phyloP scores from a whole-genome alignment of 257 asterid species.

The Solanum virginianum region DNA sequence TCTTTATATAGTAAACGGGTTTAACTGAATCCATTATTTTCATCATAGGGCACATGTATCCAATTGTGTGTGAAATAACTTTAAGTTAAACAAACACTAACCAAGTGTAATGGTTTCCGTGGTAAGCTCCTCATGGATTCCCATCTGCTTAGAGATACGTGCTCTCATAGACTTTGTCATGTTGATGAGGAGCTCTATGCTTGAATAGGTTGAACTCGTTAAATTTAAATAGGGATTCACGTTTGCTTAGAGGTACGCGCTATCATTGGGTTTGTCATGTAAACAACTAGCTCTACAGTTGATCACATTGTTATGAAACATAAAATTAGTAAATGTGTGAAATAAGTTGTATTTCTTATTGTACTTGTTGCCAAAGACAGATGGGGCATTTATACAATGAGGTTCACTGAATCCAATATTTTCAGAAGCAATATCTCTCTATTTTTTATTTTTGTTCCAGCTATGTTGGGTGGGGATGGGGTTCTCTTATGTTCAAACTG shows the following conservation, averaged over 20 bases:
- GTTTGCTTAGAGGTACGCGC: not conserved
- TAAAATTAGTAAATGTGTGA: not conserved
- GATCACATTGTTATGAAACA: not conserved
- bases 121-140: not conserved
- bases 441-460: not conserved
- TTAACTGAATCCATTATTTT: not conserved
- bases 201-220: not conserved
- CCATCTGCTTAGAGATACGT: not conserved
- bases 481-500: not conserved
- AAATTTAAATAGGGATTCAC: not conserved
- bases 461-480: no score
- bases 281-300: not conserved
- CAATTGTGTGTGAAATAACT: not conserved
- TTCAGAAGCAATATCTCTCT: not conserved
- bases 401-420: not conserved
- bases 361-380: not conserved
- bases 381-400: no score
- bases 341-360: not conserved
- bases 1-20: not conserved
- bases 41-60: not conserved
- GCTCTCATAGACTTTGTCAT: not conserved
- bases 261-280: not conserved
- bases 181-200: not conserved
- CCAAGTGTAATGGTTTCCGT: not conserved
- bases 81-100: not conserved